Evolutionary conservation across 805 yeast species (phyloP).

Genomic region (Kodamaea hsintzibuensis): DNA sequence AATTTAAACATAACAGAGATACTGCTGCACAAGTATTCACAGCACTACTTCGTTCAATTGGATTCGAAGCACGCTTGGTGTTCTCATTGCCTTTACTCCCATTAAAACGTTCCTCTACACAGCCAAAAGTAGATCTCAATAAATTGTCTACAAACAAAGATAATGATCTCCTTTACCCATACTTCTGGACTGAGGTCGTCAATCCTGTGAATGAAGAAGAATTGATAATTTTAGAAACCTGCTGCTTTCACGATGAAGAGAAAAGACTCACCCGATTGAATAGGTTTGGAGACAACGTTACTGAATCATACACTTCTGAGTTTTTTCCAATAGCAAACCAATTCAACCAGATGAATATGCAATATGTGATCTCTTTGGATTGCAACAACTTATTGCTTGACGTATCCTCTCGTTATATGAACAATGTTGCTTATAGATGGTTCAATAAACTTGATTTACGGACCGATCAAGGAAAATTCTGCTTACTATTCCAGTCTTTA

Average conservation of each 20-base stretch:
- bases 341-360: constrained; percentile 32
- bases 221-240: constrained; percentile 27
- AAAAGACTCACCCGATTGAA: constrained; percentile 22
- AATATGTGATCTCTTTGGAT: constrained; percentile 26
- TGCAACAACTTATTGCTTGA: constrained; percentile 22
- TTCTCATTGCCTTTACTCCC: constrained; percentile 32
- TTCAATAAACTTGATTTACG: constrained; percentile 29
- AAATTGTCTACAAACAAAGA: constrained; percentile 26
- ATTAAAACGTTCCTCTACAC: constrained; percentile 13
- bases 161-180: constrained; percentile 34
- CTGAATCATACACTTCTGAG: constrained; percentile 9
- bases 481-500: constrained; percentile 26
- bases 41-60: constrained; percentile 27
- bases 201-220: constrained; percentile 29
- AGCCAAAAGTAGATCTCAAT: constrained; percentile 25
- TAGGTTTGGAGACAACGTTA: constrained; percentile 11
- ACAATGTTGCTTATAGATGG: constrained; percentile 29
- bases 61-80: constrained; percentile 31
- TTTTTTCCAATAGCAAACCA: constrained; percentile 24
- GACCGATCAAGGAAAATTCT: constrained; percentile 26
- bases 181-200: constrained; percentile 37
- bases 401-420: constrained; percentile 34
- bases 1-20: constrained; percentile 33
- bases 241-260: constrained; percentile 31
- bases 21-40: constrained; percentile 35